Percentiles rank a stretch among this genome's conserved stretches.
These are phyloP conservation scores for Cordyceps farinosa DNA, from an alignment of 2,329 filamentous ascomycete genomes.

Conservation along the genomic window DNA sequence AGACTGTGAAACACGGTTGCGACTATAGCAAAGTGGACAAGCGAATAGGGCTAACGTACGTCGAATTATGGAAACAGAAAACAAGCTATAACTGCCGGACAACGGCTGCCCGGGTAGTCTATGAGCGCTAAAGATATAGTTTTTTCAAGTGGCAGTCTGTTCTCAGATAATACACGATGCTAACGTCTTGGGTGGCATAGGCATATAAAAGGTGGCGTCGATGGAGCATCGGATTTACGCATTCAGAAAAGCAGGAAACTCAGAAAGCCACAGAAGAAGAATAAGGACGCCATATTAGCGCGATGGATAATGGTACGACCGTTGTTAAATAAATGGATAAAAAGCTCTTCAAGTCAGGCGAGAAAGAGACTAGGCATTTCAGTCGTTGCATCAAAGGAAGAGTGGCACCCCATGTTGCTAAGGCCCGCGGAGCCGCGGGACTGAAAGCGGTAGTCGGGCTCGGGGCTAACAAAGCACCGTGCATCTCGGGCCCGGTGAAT, in stretches of 20 bases:
- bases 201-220: neutral
- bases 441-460: slow-evolving; percentile 14
- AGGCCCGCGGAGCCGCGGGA: slow-evolving; percentile 15
- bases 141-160: no score
- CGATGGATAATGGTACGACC: neutral
- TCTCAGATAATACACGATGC: neutral
- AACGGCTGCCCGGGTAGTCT: no score
- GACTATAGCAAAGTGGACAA: neutral
- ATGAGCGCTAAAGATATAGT: no score
- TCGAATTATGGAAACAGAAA: no score
- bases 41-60: neutral
- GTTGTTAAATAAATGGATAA: neutral
- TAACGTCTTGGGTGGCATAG: neutral
- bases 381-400: neutral
- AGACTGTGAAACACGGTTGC: neutral
- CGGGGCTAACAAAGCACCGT: slow-evolving; percentile 17
- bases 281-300: neutral
- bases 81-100: no score
- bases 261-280: neutral
- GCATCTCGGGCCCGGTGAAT: slow-evolving; percentile 10
- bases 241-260: neutral
- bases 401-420: neutral
- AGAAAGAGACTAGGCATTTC: neutral
- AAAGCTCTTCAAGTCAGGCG: neutral
- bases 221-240: neutral